Evolutionary conservation across 345 rosid species (phyloP), one percentile per base, ranked within the genome.

Genomic region (sweet orange (Citrus sinensis)): DNA sequence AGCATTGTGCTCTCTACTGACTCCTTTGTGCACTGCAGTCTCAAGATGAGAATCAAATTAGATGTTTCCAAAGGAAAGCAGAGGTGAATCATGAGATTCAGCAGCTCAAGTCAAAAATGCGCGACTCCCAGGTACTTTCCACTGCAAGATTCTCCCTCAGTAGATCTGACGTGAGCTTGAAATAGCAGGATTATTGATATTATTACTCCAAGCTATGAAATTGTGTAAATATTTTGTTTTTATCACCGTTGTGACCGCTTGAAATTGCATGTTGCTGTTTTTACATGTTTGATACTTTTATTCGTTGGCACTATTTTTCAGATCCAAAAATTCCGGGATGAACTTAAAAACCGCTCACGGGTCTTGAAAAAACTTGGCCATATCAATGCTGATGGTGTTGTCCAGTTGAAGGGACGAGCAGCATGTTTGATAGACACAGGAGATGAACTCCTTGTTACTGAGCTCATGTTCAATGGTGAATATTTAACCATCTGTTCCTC

Each of bases 391-490:
- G 98, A 92, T 79, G 90, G 97, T 81, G 91, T 94, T 7, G 97
- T 96, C 82, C 97, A 88, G 87, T 78, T 96, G 70, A 96, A 94
- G 85, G 98, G 99, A 78, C 87, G 98, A 79, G 99, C 98, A 83
- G 98, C 99, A 75, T 96, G 98, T 86, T 90, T 96, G 91, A 90
- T 96, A 79, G 99, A 96, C 87, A 96, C 99, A 29, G 99, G 98
- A 85, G 99, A 96, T 83, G 99, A 96, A 87, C 87, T 96, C 60
- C 98, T 96, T 80, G 99, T 96, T 73, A 96, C 99, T 54, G 99
- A 94, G 80, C 90, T 94, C 77, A 96, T 96, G 98, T 96, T 96
- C 64, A 96, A 96, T 81, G 99, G 99, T 94, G 83, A 80, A 62
- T 67, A 56, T 24, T 79, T 58, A 64, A 39, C 72, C 11, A 34